Evolutionary conservation across 2,329 filamentous ascomycete species (phyloP), one percentile per base, ranked within the genome.

Genomic region (Ceratocystis papillata): DNA sequence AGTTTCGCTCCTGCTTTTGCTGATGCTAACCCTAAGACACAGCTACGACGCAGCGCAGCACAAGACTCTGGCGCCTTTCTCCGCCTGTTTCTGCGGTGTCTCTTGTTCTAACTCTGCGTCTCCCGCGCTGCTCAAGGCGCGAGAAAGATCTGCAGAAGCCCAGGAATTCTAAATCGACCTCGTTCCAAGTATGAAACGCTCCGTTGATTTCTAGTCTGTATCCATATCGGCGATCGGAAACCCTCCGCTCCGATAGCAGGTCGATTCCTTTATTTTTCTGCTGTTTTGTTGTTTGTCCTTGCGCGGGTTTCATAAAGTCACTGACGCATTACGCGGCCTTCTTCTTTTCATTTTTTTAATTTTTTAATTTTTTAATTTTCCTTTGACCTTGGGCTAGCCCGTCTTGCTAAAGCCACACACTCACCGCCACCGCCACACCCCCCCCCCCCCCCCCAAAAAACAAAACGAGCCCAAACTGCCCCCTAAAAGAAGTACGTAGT

Each of bases 291-390:
- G 45, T 48, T 48, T 48, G 6, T 33, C 30, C 30, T 33, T 33
- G 30, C 30, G 20, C 50, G 17, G 15, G 28, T 8, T 25, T 25
- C n/a, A 48, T 17, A 48, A 48, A 48, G 3, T 57, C 25, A 30
- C 53, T 57, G 53, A 57, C 53, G 25, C 53, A 57, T 57, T 57
- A 57, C 53, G 53, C 53, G 53, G 53, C 53, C 28, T 57, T 6
- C n/a, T 30, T 57, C n/a, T 48, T 48, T 20, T 20, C 4, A n/a
- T 25, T 50, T 28, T 25, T 17, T 17, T 5, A 7, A 25, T 12
- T 53, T 22, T 8, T 50, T 22, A 50, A 10, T 12, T 53, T 4
- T 53, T 53, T 25, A 10, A 22, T 8, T 25, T 12, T 53, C 3
- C 15, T 28, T 15, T 17, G n/a, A 22, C 17, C 45, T 3, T 33